Conservation (phyloP, 192 early-diverging fungal genomes). For the Chytriomyces hyalinus region DNA sequence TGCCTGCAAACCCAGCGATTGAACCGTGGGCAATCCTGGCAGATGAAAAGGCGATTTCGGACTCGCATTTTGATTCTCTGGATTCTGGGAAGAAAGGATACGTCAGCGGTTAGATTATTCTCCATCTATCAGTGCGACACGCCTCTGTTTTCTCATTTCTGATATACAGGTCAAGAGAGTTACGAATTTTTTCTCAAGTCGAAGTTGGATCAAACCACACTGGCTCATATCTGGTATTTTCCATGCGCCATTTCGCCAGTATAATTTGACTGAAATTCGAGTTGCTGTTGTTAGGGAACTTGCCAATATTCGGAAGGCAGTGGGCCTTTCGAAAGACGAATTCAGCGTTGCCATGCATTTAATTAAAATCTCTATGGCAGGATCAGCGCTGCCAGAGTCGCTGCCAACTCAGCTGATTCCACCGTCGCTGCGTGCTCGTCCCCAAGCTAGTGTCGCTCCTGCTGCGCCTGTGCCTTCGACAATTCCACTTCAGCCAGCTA, state of each 20-base stretch:
- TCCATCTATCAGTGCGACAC: neutral
- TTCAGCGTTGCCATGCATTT: constrained; percentile 57
- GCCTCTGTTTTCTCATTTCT: constrained; percentile 3
- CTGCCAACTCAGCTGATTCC: constrained; percentile 66
- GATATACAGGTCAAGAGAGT: constrained; percentile 67
- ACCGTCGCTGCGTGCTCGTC: constrained; percentile 41
- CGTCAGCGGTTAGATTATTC: constrained; percentile 63
- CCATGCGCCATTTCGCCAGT: constrained; percentile 11
- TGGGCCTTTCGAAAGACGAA: constrained; percentile 50
- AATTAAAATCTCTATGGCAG: constrained; percentile 47
- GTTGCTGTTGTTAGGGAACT: constrained; percentile 36
- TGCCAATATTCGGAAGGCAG: constrained; percentile 43
- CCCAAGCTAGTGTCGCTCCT: neutral
- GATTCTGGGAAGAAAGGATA: constrained; percentile 68
- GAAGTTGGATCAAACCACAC: constrained; percentile 63
- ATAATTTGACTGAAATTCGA: neutral
- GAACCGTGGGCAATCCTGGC: constrained; percentile 74
- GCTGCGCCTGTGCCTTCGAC: neutral
- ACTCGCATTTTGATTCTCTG: constrained; percentile 81
- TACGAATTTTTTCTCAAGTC: constrained; percentile 82
- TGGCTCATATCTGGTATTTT: constrained; percentile 76
- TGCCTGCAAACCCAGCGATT: neutral
- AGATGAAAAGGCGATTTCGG: constrained; percentile 74
- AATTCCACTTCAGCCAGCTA: constrained; percentile 2
- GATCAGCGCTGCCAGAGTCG: constrained; percentile 43